Evolutionary conservation across 352 stramenopile genomes (phyloP).

Genomic region (Hyaloperonospora brassicae): DNA sequence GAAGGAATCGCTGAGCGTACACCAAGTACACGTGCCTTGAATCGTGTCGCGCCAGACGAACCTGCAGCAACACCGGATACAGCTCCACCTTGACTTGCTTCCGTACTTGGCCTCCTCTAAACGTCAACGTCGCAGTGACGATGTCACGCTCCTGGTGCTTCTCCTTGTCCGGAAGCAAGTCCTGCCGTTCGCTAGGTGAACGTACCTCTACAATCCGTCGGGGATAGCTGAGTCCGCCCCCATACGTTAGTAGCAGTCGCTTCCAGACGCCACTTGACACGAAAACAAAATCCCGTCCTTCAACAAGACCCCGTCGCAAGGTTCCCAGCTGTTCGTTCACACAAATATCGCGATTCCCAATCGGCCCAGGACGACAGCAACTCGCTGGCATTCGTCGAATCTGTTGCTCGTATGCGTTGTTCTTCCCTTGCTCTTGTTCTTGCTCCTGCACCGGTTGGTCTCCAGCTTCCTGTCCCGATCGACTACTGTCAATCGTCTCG

Average conservation of each 20-base stretch:
- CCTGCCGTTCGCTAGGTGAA: conserved; percentile 12
- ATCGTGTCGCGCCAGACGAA: conserved; percentile 54
- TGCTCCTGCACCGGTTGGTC: conserved; percentile 16
- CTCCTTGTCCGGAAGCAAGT: conserved; percentile 15
- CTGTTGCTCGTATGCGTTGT: conserved; percentile 5
- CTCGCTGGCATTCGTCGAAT: neutral
- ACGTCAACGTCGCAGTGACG: neutral
- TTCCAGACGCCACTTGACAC: conserved; percentile 39
- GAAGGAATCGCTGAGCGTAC: conserved; percentile 41
- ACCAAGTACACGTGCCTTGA: conserved; percentile 47
- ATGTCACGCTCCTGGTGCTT: neutral
- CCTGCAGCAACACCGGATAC: conserved; percentile 45
- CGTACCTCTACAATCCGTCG: conserved; percentile 31
- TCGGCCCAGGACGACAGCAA: conserved; percentile 32
- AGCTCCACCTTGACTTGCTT: conserved; percentile 33
- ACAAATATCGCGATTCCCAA: conserved; percentile 38
- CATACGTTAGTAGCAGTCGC: conserved; percentile 43
- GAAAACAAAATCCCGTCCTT: conserved; percentile 42
- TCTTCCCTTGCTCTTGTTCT: conserved; percentile 1
- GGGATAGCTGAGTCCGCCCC: conserved; percentile 45
- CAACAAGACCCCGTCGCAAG: conserved; percentile 25
- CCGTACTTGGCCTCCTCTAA: conserved; percentile 7
- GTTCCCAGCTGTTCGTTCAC: conserved; percentile 32
- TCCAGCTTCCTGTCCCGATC: conserved; percentile 14
- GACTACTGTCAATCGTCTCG: neutral